Base-by-base conservation (phyloP, 805 yeast genomes). In the Suhomyces emberorum region DNA sequence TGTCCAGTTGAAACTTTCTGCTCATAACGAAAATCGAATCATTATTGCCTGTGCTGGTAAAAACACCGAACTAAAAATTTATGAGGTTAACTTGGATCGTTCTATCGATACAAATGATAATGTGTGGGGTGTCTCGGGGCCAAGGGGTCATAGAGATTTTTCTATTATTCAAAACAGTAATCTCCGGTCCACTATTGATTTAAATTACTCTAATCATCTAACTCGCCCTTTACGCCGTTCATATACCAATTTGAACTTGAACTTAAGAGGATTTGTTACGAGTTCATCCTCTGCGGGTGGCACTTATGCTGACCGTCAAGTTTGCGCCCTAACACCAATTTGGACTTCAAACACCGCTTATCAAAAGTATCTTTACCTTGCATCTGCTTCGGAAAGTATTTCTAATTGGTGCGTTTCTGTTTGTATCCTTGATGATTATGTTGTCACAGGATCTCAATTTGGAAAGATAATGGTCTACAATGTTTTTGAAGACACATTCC, bases 401-500 rank as follows among this genome's bases (percentile, higher is more conserved):
- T 32, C 39, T 34, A 37, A 48, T 35, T 57, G 65, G 63, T 43
- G 55, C 12, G 47, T 49, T 4, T 44, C 57, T 3, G 46, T 55
- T 6, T 50, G 55, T 33, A 34, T 47, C 14, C 31, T 47, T 19
- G 41, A 39, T 15, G 40, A 34, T 21, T 28, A 39, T 10, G 22
- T 41, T 10, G 37, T 61, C 9, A 52, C 61, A 38, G 69, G 67
- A 3, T 52, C 58, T 3, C 64, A 61, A 35, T 57, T 57, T 44
- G 69, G 69, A 12, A 43, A 45, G 16, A 29, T 62, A 18, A 15
- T 51, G 26, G 34, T 56, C 7, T 59, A 55, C 32, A 41, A 53
- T 20, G 32, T 41, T 2, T 17, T 24, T 8, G 41, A 41, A 9
- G 51, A 39, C n/a, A 41, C 32, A 4, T 30, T 42, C 12, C 56